phyloP scores from a whole-genome alignment of 495 filamentous ascomycete species.

The Hypoxylon lienhwacheense region DNA sequence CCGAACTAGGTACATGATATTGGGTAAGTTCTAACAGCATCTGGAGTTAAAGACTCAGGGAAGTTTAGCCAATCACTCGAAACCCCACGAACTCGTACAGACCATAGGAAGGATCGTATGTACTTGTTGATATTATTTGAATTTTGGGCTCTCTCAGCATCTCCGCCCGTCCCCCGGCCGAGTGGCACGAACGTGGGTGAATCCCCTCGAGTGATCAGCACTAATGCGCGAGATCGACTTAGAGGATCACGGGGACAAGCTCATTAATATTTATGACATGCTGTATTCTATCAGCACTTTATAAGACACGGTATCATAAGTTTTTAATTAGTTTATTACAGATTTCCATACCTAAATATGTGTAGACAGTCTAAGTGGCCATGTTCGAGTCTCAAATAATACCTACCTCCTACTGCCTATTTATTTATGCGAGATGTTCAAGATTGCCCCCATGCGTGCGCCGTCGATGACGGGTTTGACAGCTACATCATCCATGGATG shows the following conservation, averaged over 20 bases:
- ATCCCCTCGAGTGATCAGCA: conserved; percentile 10
- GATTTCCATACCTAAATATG: neutral
- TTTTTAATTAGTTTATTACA: no score
- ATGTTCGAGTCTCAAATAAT: neutral
- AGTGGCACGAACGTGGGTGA: conserved; percentile 15
- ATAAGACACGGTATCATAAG: no score
- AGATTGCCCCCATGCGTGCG: no score
- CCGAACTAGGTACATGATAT: neutral
- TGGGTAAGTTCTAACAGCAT: neutral
- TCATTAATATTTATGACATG: conserved; percentile 1
- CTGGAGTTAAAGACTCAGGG: no score
- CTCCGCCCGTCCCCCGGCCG: neutral
- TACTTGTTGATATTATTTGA: neutral
- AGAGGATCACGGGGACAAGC: conserved; percentile 12
- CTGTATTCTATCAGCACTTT: no score
- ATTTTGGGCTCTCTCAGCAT: conserved; percentile 2
- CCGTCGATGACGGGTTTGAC: neutral
- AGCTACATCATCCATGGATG: conserved; percentile 18
- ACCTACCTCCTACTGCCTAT: no score
- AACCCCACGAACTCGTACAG: conserved; percentile 3
- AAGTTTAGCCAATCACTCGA: conserved; percentile 7
- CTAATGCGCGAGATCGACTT: conserved; percentile 33
- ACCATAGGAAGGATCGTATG: neutral
- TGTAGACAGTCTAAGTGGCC: neutral
- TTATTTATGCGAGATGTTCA: no score